Evolutionary conservation across 2,329 filamentous ascomycete species (phyloP), one percentile per base, ranked within the genome.

Genomic region (Epichloe aotearoae): DNA sequence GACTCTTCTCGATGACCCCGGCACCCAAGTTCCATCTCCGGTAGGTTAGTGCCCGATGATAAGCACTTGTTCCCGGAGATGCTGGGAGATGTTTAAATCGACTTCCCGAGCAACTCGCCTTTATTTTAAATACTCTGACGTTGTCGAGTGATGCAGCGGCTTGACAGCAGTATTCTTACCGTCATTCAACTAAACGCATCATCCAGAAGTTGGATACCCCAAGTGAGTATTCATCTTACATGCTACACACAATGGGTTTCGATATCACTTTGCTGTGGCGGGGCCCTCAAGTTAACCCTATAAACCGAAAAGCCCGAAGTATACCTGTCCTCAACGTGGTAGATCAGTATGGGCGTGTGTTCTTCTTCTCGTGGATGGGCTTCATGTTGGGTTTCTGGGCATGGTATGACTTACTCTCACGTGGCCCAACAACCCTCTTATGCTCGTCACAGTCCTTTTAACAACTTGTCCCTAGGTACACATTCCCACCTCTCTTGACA

Each of bases 331-430:
- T 95, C 54, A 95, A 95, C 64, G 79, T 84, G 0, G 63, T 90
- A 59, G 77, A 94, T 64, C 71, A 82, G 58, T 89, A 95, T 71
- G 89, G 88, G 38, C 78, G 88, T 6, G 88, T 93, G 0, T 95
- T 94, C 68, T 88, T 90, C 73, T 95, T 95, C 70, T 86, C 85
- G 1, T 93, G 86, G 82, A 76, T 89, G 46, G 86, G 86, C 2
- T 93, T 93, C 67, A 82, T 93, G 76, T 78, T 91, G 49, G 84
- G 86, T 7, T 95, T 95, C 68, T 87, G 88, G 76, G 89, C 87
- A 11, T 95, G 86, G 86, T 67, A 52, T 54, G 63, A 58, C 26
- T 23, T 26, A 10, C 30, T 30, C 30, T 30, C 30, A 30, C 10
- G 10, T 11, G 30, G 30, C 30, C 30, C 10, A 4, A 30, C 30